Evolutionary conservation across 23 red algal genomes (phyloP).

Genomic region (Gracilaria vermiculophylla): DNA sequence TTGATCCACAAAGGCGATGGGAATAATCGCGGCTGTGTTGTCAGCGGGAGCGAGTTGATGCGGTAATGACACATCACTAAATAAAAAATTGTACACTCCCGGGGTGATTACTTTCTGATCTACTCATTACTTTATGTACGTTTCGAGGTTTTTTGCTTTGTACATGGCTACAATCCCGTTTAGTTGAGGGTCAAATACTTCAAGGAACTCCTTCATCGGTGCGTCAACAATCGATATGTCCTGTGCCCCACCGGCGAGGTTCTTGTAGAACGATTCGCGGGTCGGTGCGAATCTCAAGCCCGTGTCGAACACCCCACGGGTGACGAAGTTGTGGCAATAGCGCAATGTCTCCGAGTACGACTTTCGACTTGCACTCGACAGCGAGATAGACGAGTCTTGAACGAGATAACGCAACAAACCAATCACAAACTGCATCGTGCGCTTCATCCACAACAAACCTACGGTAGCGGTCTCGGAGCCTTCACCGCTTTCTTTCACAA

Average conservation of each 20-base stretch:
- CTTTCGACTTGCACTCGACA: slow-evolving; percentile 46
- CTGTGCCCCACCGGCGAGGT: slow-evolving; percentile 35
- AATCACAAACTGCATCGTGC: slow-evolving; percentile 66
- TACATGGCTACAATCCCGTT: slow-evolving; percentile 38
- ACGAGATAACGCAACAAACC: slow-evolving; percentile 44
- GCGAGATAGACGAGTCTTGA: slow-evolving; percentile 8
- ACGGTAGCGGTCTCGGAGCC: slow-evolving; percentile 40
- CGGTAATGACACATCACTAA: neutral
- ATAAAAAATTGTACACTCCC: neutral
- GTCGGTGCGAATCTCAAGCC: slow-evolving; percentile 53
- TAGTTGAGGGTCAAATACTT: slow-evolving; percentile 49
- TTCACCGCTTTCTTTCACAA: slow-evolving; percentile 29
- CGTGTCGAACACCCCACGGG: slow-evolving; percentile 58
- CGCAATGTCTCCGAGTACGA: slow-evolving; percentile 55
- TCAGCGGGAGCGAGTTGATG: too few relatives aligned
- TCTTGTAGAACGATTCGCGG: slow-evolving; percentile 61
- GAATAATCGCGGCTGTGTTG: too few relatives aligned
- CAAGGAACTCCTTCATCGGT: slow-evolving; percentile 45
- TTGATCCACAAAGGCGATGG: too few relatives aligned
- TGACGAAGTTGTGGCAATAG: slow-evolving; percentile 58
- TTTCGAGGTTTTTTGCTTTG: slow-evolving; percentile 38
- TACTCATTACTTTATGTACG: slow-evolving; percentile 36
- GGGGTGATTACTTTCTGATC: neutral
- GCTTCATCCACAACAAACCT: slow-evolving; percentile 68
- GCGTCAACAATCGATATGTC: slow-evolving; percentile 18